Conservation (phyloP, 2,329 filamentous ascomycete genomes). For the Penicillium fuscoglaucum region DNA sequence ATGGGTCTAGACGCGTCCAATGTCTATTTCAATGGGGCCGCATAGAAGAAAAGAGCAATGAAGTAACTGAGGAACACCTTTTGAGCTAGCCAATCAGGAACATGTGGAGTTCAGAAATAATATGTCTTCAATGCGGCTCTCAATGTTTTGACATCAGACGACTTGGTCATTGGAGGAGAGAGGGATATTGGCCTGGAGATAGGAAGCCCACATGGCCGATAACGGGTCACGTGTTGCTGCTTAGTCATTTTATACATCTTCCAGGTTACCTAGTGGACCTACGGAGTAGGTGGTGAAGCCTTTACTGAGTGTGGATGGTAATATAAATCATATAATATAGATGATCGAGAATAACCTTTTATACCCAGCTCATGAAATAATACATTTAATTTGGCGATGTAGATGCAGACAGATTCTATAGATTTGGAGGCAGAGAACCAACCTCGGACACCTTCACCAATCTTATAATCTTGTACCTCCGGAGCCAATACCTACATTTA, state of each 20-base stretch:
- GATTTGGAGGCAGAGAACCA: background rate
- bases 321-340: background rate
- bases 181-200: slow-evolving; percentile 11
- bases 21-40: background rate
- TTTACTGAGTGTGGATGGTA: background rate
- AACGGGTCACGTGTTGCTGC: slow-evolving; percentile 1
- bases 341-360: background rate
- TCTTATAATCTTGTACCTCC: background rate
- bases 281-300: background rate
- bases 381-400: background rate
- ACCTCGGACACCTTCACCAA: background rate
- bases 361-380: background rate
- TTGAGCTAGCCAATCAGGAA: background rate
- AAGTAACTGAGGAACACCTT: background rate
- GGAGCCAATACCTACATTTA: slow-evolving; percentile 1
- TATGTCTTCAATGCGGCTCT: background rate
- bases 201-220: slow-evolving; percentile 12
- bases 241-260: slow-evolving; percentile 7
- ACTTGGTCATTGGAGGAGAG: slow-evolving; percentile 6
- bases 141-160: slow-evolving; percentile 5
- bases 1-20: slow-evolving; percentile 11
- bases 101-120: background rate
- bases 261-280: too few species aligned
- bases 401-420: background rate
- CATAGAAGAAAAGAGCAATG: slow-evolving; percentile 3